These are phyloP conservation scores for Verticillium nubilum DNA, from an alignment of 2,329 filamentous ascomycete genomes.

Conservation along the genomic window DNA sequence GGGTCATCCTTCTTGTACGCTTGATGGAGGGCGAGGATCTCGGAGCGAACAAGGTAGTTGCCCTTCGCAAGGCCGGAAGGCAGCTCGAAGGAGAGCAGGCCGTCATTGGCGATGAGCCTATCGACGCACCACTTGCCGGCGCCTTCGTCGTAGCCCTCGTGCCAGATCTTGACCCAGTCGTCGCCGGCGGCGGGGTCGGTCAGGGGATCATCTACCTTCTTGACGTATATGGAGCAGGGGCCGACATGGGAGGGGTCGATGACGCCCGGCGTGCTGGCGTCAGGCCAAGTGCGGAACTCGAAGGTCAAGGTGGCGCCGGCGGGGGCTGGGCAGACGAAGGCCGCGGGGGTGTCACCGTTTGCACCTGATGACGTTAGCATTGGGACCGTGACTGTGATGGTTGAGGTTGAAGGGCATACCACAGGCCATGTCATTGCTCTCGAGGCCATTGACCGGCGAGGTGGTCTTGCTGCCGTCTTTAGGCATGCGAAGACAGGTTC, in stretches of 20 bases:
- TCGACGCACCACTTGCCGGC: constrained; percentile 63
- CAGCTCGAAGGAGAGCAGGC: constrained; percentile 56
- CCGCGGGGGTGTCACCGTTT: constrained; percentile 23
- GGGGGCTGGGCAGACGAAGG: constrained; percentile 40
- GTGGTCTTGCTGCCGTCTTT: constrained; percentile 45
- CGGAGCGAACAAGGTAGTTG: constrained; percentile 66
- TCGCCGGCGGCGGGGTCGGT: constrained; percentile 48
- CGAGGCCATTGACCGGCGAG: constrained; percentile 51
- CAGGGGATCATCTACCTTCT: constrained; percentile 56
- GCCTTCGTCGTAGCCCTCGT: constrained; percentile 56
- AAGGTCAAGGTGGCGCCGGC: constrained; percentile 58
- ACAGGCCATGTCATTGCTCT: constrained; percentile 63
- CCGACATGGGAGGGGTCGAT: constrained; percentile 61
- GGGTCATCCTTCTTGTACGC: constrained; percentile 49
- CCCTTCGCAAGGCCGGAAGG: constrained; percentile 57
- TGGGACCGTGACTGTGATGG: neutral
- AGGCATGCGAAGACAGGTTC: constrained; percentile 66
- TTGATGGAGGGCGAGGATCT: constrained; percentile 64
- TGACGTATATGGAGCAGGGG: constrained; percentile 69
- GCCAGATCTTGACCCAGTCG: constrained; percentile 77
- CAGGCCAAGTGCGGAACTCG: constrained; percentile 58
- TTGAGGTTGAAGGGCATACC: constrained; percentile 38
- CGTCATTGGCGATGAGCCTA: constrained; percentile 59
- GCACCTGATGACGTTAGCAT: constrained; percentile 5
- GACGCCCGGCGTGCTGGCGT: constrained; percentile 45